phyloP scores from a whole-genome alignment of 2,329 filamentous ascomycete species.

The Colletotrichum costaricense region DNA sequence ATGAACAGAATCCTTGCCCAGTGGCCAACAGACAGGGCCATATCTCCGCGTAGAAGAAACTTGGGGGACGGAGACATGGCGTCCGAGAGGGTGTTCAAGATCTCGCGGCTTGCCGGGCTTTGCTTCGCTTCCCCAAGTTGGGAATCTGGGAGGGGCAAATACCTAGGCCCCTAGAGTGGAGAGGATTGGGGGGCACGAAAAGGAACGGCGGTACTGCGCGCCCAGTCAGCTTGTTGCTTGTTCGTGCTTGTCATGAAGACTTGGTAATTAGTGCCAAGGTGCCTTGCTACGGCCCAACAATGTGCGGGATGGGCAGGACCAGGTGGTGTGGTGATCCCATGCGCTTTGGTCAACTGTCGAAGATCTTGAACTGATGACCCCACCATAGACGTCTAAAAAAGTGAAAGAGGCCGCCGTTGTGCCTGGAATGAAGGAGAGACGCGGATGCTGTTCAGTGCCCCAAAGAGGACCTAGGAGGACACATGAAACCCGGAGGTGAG shows the following conservation, averaged over 20 bases:
- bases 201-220: background rate
- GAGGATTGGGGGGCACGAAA: background rate
- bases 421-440: background rate
- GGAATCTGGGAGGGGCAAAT: constrained; percentile 6
- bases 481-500: constrained; percentile 13
- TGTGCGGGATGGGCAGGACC: background rate
- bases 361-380: constrained; percentile 27
- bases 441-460: constrained; percentile 7
- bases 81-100: background rate
- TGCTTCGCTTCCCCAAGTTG: constrained; percentile 15
- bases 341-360: constrained; percentile 18
- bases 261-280: constrained; percentile 1
- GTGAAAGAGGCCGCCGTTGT: constrained; percentile 17
- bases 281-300: background rate
- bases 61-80: background rate
- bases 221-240: constrained; percentile 14
- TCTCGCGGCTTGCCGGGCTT: background rate
- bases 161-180: constrained; percentile 1
- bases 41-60: background rate
- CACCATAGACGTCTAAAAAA: constrained; percentile 4
- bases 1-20: background rate
- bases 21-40: background rate
- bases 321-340: constrained; percentile 29
- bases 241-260: constrained; percentile 2
- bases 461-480: background rate